Evolutionary conservation across 805 yeast species (phyloP).

Genomic region (Candida berthetii): DNA sequence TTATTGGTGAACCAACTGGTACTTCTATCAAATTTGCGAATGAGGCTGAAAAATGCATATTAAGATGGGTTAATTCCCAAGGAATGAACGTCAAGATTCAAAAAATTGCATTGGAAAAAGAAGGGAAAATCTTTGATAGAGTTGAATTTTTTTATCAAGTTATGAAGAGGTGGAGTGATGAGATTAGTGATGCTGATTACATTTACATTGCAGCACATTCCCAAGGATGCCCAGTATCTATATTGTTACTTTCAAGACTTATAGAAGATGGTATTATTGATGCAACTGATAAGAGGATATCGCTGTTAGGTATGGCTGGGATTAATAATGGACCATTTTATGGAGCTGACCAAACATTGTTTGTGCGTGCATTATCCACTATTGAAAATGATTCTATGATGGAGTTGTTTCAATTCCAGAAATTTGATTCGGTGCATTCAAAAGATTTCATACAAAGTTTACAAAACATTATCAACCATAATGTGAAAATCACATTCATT

Average conservation of each 20-base stretch:
- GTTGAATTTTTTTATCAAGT: slow-evolving; percentile 75
- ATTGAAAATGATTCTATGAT: slow-evolving; percentile 82
- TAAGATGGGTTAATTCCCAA: slow-evolving; percentile 50
- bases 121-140: slow-evolving; percentile 83
- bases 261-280: slow-evolving; percentile 50
- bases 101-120: slow-evolving; percentile 89
- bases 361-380: slow-evolving; percentile 84
- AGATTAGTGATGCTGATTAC: slow-evolving; percentile 63
- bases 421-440: slow-evolving; percentile 66
- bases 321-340: slow-evolving; percentile 90
- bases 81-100: slow-evolving; percentile 52
- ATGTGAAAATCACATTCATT: slow-evolving; percentile 73
- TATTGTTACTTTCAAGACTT: slow-evolving; percentile 67
- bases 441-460: slow-evolving; percentile 63
- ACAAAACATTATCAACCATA: slow-evolving; percentile 54
- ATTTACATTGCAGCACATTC: slow-evolving; percentile 93
- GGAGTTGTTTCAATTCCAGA: slow-evolving; percentile 86
- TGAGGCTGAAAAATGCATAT: slow-evolving; percentile 79
- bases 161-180: slow-evolving; percentile 56
- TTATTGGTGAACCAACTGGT: slow-evolving; percentile 95
- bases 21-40: slow-evolving; percentile 86
- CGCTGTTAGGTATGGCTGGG: slow-evolving; percentile 92
- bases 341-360: slow-evolving; percentile 78
- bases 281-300: slow-evolving; percentile 35
- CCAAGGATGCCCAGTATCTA: slow-evolving; percentile 92